Evolutionary conservation across 805 yeast genomes (phyloP).

Genomic region (Starmerella vaccinii): DNA sequence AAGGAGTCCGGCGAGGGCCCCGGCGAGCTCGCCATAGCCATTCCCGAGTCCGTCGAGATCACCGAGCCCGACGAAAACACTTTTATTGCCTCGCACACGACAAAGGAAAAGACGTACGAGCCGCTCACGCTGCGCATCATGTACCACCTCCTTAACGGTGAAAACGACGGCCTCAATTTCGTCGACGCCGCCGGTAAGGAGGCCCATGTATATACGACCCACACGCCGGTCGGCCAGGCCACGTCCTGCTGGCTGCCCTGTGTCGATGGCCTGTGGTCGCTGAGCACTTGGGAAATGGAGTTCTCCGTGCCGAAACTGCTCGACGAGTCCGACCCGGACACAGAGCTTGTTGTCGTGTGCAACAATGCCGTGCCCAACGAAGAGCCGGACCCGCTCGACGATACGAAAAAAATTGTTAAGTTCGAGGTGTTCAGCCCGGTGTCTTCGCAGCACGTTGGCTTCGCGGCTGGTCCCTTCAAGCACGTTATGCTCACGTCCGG

Average conservation of each 20-base stretch:
- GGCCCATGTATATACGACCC: conserved; percentile 71
- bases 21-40: conserved; percentile 52
- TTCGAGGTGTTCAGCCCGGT: conserved; percentile 74
- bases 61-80: conserved; percentile 42
- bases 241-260: conserved; percentile 99
- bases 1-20: conserved; percentile 39
- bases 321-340: conserved; percentile 15
- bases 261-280: conserved; percentile 75
- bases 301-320: conserved; percentile 74
- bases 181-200: conserved; percentile 44
- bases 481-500: conserved; percentile 38
- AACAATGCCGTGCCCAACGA: conserved; percentile 40
- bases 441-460: conserved; percentile 89
- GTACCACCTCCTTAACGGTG: conserved; percentile 48
- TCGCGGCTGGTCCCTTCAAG: conserved; percentile 85
- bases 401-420: conserved; percentile 59
- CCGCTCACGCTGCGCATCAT: conserved; percentile 65
- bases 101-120: conserved; percentile 37
- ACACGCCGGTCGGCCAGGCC: conserved; percentile 64
- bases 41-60: conserved; percentile 59
- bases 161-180: conserved; percentile 58
- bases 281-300: conserved; percentile 85
- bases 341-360: conserved; percentile 36
- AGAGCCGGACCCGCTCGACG: conserved; percentile 63
- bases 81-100: conserved; percentile 30